phyloP scores from a whole-genome alignment of 495 filamentous ascomycete species.

The Aspergillus nidulans region DNA sequence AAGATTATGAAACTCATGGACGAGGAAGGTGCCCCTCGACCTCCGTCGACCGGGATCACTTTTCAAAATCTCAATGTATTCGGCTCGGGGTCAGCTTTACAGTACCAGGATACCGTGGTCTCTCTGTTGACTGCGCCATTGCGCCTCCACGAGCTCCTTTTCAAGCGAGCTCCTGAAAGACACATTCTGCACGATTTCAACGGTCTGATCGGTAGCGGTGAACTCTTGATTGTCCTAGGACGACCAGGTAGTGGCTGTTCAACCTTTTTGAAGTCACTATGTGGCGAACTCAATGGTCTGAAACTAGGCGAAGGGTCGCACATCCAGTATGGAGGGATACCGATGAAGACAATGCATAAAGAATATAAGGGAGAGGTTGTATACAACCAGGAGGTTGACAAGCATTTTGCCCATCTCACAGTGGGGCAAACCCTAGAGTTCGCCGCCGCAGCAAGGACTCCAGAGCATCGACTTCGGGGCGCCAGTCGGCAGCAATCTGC shows the following conservation, averaged over 20 bases:
- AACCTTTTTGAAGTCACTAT: slow-evolving; percentile 39
- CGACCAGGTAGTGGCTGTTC: slow-evolving; percentile 44
- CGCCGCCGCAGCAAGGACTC: slow-evolving; percentile 51
- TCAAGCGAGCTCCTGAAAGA: slow-evolving; percentile 27
- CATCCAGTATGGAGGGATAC: slow-evolving; percentile 51
- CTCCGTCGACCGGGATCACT: slow-evolving; percentile 38
- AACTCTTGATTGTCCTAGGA: slow-evolving; percentile 40
- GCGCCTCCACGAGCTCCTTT: slow-evolving; percentile 43
- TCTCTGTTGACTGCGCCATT: slow-evolving; percentile 47
- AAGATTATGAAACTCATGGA: slow-evolving; percentile 42
- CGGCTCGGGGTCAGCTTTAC: slow-evolving; percentile 50
- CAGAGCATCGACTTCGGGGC: slow-evolving; percentile 39
- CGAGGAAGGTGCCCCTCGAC: slow-evolving; percentile 37
- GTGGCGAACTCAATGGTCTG: slow-evolving; percentile 35
- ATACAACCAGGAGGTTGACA: slow-evolving; percentile 61
- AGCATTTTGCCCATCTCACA: slow-evolving; percentile 62
- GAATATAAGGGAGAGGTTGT: slow-evolving; percentile 62
- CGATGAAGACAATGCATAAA: slow-evolving; percentile 49
- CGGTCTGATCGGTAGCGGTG: slow-evolving; percentile 35
- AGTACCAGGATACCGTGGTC: slow-evolving; percentile 53
- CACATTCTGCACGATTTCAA: slow-evolving; percentile 40
- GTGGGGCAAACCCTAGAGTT: slow-evolving; percentile 65
- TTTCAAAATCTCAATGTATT: slow-evolving; percentile 52
- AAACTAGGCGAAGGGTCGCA: slow-evolving; percentile 37
- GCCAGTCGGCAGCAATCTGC: slow-evolving; percentile 39